A percentile compares a stretch with the other conserved stretches of the same genome.
Evolutionary conservation across 2,329 filamentous ascomycete species (phyloP).

Genomic region (Neurospora crassa): DNA sequence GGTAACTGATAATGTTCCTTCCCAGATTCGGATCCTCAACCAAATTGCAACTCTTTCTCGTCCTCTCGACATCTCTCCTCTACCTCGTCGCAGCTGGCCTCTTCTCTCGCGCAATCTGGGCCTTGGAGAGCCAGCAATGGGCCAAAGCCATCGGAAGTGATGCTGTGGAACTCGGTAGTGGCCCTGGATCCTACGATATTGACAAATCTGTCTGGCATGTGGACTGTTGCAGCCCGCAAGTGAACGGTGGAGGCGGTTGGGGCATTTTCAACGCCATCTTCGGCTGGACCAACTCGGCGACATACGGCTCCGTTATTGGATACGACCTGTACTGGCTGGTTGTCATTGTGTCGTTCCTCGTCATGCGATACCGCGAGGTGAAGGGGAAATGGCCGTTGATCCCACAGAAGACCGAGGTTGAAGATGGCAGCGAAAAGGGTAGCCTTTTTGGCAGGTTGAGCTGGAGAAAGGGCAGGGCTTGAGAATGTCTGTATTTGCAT

Average conservation of each 20-base stretch:
- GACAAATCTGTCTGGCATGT: conserved; percentile 70
- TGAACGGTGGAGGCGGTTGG: conserved; percentile 71
- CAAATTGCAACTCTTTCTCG: conserved; percentile 59
- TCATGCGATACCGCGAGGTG: conserved; percentile 58
- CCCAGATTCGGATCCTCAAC: conserved; percentile 32
- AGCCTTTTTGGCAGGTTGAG: background rate
- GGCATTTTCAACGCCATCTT: conserved; percentile 79
- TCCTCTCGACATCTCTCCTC: conserved; percentile 67
- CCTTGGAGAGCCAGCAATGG: conserved; percentile 58
- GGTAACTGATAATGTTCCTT: conserved; percentile 1
- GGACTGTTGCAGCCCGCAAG: conserved; percentile 69
- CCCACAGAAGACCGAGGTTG: conserved; percentile 18
- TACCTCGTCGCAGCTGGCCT: conserved; percentile 76
- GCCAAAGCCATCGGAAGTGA: conserved; percentile 48
- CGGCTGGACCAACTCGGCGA: conserved; percentile 83
- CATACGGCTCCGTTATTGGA: conserved; percentile 75
- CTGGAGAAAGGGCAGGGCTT: background rate
- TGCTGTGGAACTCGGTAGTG: conserved; percentile 37
- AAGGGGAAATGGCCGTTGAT: conserved; percentile 40
- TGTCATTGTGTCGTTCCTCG: conserved; percentile 54
- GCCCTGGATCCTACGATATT: conserved; percentile 71
- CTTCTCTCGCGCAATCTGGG: conserved; percentile 67
- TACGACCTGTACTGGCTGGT: conserved; percentile 84
- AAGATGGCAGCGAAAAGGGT: background rate
- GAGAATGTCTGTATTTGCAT: background rate